A percentile compares a stretch with the other conserved stretches of the same genome.
Conservation (phyloP, 805 yeast genomes). For the Saccharomycopsis schoenii region DNA sequence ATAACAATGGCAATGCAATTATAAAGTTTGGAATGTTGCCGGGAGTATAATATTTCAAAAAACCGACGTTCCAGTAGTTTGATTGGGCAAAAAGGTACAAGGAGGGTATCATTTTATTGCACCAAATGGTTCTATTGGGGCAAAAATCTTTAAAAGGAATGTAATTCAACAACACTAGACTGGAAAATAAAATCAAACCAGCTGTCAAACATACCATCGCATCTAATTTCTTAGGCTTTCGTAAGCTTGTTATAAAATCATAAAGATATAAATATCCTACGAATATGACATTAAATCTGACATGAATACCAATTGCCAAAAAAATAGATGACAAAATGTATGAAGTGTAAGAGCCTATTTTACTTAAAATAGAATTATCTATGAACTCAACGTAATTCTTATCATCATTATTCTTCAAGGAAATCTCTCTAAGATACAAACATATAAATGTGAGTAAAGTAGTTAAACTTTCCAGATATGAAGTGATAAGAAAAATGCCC, state of each 20-base stretch:
- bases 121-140: slow-evolving; percentile 73
- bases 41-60: slow-evolving; percentile 71
- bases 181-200: slow-evolving; percentile 44
- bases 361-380: background rate
- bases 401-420: slow-evolving; percentile 12
- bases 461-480: slow-evolving; percentile 70
- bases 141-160: slow-evolving; percentile 54
- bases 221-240: slow-evolving; percentile 19
- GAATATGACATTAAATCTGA: slow-evolving; percentile 69
- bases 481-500: slow-evolving; percentile 64
- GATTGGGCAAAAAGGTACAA: slow-evolving; percentile 64
- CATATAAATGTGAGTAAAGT: slow-evolving; percentile 52
- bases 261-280: slow-evolving; percentile 57
- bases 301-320: slow-evolving; percentile 47
- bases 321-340: slow-evolving; percentile 37
- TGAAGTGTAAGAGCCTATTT: slow-evolving; percentile 25
- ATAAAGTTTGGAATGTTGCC: slow-evolving; percentile 77
- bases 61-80: slow-evolving; percentile 80
- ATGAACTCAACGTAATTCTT: background rate
- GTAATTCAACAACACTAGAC: slow-evolving; percentile 38
- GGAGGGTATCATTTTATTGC: slow-evolving; percentile 44
- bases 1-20: slow-evolving; percentile 60
- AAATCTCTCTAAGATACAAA: slow-evolving; percentile 34
- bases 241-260: slow-evolving; percentile 34
- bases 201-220: slow-evolving; percentile 32